Base-by-base conservation (phyloP, 2,329 filamentous ascomycete genomes). In the Fusarium continuum region DNA sequence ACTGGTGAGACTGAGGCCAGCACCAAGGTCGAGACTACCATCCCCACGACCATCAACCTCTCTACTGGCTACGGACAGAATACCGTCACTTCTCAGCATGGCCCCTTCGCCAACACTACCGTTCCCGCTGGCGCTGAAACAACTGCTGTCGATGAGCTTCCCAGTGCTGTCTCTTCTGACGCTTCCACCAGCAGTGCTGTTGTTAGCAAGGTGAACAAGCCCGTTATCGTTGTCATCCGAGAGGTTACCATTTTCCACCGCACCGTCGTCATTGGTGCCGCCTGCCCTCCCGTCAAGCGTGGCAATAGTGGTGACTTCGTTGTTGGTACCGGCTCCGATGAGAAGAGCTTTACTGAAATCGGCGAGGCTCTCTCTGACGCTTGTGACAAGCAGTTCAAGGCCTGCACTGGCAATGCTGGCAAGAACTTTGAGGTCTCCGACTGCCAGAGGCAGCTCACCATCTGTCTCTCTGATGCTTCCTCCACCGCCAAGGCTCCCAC, bases 331-430 rank as follows among this genome's bases (percentile, higher is more conserved):
- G 67, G 55, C 6, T 54, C 48, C 7, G 59, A 64, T 13, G 64
- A 66, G 25, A 50, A 70, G 59, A 47, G 13, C 19, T 70, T 61
- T 59, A 51, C 38, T n/a, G 48, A 61, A 29, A 44, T 71, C 28
- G 70, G 59, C 35, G 53, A 69, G 31, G 70, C 70, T 19, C 59
- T 58, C 43, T 44, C 52, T 23, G 57, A 65, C 29, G 70, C 70
- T 40, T 72, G 70, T 46, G 62, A 65, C 38, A 68, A 65, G 60
- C 70, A 72, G 50, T 71, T 68, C 51, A 41, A 64, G 51, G 55
- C 55, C 36, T 72, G 70, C 47, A 55, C 67, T 6, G 43, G 43
- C 40, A 63, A 54, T 26, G 56, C 70, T 34, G 70, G 70, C 50
- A 64, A 64, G 60, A 71, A 71, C 63, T 70, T 70, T 36, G 44